Percentiles rank a stretch among this genome's conserved stretches.
Conservation (phyloP, 768 basidiomycete species). For the Boletus pseudo-olivaceus region DNA sequence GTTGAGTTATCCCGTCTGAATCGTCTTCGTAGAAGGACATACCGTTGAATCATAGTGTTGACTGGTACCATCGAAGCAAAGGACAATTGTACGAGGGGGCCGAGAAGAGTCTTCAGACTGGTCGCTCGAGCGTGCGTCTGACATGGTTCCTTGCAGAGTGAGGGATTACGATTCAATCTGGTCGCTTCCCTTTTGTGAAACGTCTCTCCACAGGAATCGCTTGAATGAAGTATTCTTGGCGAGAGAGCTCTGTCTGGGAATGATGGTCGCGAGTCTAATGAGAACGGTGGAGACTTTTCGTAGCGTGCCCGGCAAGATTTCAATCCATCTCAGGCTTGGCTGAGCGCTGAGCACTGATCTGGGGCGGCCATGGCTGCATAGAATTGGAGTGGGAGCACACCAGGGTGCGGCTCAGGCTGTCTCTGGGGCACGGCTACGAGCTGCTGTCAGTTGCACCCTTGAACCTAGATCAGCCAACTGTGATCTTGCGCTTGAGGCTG, state of each 20-base stretch:
- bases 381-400: background rate
- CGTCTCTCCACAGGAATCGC: background rate
- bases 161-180: background rate
- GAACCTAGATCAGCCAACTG: background rate
- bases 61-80: slow-evolving; percentile 71
- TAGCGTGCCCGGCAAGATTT: background rate
- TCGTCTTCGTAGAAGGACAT: slow-evolving; percentile 12
- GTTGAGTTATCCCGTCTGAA: background rate
- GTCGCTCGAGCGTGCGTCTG: slow-evolving; percentile 1
- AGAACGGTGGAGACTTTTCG: background rate
- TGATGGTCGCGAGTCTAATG: background rate
- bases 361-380: background rate
- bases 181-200: background rate
- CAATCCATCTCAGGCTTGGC: background rate
- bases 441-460: background rate
- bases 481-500: background rate
- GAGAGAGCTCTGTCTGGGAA: background rate
- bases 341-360: background rate
- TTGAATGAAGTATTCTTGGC: background rate
- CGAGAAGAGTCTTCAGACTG: background rate
- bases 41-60: slow-evolving; percentile 49
- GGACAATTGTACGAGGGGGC: slow-evolving; percentile 45
- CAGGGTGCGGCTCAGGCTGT: background rate
- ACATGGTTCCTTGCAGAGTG: slow-evolving; percentile 12
- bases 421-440: too few relatives aligned